These are phyloP conservation scores for Coemansia sp. DNA, from an alignment of 192 early-diverging fungal species.

Conservation along the genomic window DNA sequence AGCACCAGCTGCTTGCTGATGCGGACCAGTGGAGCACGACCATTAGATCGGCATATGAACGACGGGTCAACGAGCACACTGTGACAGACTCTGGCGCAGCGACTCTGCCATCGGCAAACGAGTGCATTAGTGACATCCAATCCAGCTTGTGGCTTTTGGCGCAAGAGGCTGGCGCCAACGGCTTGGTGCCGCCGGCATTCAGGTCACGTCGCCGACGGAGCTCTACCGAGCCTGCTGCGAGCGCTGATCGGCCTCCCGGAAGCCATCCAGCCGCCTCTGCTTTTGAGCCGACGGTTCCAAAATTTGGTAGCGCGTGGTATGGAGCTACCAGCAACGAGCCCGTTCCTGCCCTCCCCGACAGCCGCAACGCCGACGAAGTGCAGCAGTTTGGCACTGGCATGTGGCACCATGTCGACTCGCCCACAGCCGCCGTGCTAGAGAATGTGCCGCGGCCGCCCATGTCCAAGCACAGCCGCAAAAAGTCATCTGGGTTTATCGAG, in stretches of 20 bases:
- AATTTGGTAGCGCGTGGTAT: background rate
- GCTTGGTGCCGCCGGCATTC: constrained; percentile 18
- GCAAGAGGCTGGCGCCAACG: constrained; percentile 22
- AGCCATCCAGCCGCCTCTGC: constrained; percentile 19
- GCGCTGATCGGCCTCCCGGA: constrained; percentile 25
- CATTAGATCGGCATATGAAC: constrained; percentile 11
- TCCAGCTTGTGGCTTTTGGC: constrained; percentile 36
- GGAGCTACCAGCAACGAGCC: constrained; percentile 2
- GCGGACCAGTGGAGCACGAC: background rate
- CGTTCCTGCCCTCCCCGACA: constrained; percentile 7
- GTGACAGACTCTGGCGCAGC: background rate
- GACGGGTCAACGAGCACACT: constrained; percentile 10
- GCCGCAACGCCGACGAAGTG: constrained; percentile 10
- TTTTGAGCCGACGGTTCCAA: constrained; percentile 16
- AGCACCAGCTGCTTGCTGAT: background rate
- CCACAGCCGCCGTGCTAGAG: background rate
- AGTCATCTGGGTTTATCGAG: constrained; percentile 44
- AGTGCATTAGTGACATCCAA: constrained; percentile 31
- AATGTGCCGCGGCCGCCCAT: constrained; percentile 5
- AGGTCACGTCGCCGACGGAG: constrained; percentile 34
- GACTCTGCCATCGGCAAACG: constrained; percentile 23
- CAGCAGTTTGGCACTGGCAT: background rate
- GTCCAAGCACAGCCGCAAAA: constrained; percentile 40
- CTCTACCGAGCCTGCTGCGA: constrained; percentile 16
- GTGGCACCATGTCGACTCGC: constrained; percentile 13